Conservation (phyloP, 495 filamentous ascomycete genomes). For the Aspergillus sclerotiicarbonarius region DNA sequence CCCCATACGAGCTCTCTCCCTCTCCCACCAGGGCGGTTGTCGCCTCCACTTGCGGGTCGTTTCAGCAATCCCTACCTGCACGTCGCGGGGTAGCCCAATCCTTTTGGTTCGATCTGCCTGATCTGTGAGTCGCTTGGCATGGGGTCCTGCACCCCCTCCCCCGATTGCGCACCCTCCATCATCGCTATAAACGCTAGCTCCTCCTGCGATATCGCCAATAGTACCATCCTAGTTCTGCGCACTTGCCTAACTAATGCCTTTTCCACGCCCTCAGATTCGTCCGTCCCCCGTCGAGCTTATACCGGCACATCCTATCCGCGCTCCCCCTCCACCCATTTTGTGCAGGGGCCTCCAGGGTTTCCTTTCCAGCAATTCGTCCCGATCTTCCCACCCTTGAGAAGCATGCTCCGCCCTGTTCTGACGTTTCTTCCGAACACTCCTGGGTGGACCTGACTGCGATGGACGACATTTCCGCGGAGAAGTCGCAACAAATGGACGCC, state of each 20-base stretch:
- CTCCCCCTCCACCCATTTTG: slow-evolving; percentile 5
- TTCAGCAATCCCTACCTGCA: slow-evolving; percentile 2
- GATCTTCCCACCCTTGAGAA: slow-evolving; percentile 16
- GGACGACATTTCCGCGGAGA: slow-evolving; percentile 27
- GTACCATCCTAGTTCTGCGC: background rate
- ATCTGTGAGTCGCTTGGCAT: slow-evolving; percentile 7
- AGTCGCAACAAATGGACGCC: slow-evolving; percentile 11
- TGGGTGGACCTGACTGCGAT: slow-evolving; percentile 31
- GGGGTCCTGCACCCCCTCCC: background rate
- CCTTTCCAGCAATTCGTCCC: slow-evolving; percentile 6
- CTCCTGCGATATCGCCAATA: slow-evolving; percentile 4
- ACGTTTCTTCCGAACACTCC: slow-evolving; percentile 27
- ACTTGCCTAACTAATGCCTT: background rate
- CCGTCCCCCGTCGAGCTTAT: background rate
- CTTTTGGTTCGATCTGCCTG: slow-evolving; percentile 10
- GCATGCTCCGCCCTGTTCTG: slow-evolving; percentile 19
- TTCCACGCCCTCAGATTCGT: slow-evolving; percentile 3
- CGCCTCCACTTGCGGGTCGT: slow-evolving; percentile 26
- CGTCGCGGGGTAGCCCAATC: slow-evolving; percentile 11
- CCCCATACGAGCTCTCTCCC: background rate
- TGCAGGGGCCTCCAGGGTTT: slow-evolving; percentile 1
- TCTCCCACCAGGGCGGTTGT: slow-evolving; percentile 10
- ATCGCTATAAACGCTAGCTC: background rate
- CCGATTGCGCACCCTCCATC: background rate
- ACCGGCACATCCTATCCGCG: background rate